A percentile compares a stretch with the other conserved stretches of the same genome.
Evolutionary conservation across 768 basidiomycete genomes (phyloP).

Genomic region (Rhizopogon vesiculosus): DNA sequence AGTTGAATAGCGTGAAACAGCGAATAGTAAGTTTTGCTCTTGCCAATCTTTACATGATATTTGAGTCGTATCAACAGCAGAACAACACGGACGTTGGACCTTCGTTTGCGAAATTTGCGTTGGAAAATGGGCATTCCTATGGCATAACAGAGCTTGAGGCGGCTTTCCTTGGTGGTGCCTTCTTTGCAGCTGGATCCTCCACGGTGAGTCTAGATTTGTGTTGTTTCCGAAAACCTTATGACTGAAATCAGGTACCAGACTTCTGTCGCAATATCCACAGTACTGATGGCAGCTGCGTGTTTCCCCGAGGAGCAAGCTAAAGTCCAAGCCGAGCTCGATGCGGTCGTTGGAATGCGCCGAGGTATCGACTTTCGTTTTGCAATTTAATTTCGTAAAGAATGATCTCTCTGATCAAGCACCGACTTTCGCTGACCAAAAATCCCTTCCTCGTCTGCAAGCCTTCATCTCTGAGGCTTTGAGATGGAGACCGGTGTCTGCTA

Average conservation of each 20-base stretch:
- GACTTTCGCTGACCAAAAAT: conserved; percentile 22
- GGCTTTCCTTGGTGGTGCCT: conserved; percentile 50
- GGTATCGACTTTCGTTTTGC: background rate
- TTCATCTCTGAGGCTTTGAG: conserved; percentile 9
- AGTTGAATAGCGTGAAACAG: conserved; percentile 35
- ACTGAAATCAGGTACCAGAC: conserved; percentile 20
- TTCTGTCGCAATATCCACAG: conserved; percentile 44
- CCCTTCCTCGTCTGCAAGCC: conserved; percentile 21
- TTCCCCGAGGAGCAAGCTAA: background rate
- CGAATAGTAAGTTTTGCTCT: conserved; percentile 29
- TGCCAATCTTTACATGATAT: background rate
- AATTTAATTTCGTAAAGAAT: too few relatives aligned
- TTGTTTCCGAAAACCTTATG: background rate
- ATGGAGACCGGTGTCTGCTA: conserved; percentile 22
- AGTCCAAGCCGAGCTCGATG: conserved; percentile 46
- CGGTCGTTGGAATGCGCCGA: conserved; percentile 34
- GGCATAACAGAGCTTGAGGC: conserved; percentile 45
- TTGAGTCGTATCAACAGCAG: background rate
- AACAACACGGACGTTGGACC: background rate
- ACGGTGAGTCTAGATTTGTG: conserved; percentile 24
- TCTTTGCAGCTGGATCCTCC: conserved; percentile 57
- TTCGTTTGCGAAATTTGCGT: conserved; percentile 46
- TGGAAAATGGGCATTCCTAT: conserved; percentile 43
- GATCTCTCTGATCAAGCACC: conserved; percentile 18
- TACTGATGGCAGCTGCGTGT: background rate